These are phyloP conservation scores for Ophiostoma sp. DNA, from an alignment of 2,329 filamentous ascomycete species.

Conservation along the genomic window DNA sequence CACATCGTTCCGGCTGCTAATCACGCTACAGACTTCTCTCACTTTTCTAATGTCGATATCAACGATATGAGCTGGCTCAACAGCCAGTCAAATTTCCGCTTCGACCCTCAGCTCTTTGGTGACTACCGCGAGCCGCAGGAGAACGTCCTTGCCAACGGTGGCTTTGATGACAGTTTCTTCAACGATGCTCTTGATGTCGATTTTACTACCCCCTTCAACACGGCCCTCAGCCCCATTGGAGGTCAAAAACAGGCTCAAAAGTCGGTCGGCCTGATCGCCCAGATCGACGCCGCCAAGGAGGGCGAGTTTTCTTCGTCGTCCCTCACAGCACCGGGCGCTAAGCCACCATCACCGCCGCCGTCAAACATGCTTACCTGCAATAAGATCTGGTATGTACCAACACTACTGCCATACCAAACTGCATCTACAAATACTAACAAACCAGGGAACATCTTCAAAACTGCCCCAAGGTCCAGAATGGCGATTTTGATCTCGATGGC, in stretches of 20 bases:
- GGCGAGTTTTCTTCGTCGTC: constrained; percentile 42
- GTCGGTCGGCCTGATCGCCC: constrained; percentile 63
- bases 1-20: neutral
- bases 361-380: constrained; percentile 70
- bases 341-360: constrained; percentile 48
- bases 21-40: constrained; percentile 32
- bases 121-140: constrained; percentile 89
- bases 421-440: constrained; percentile 21
- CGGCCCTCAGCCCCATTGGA: constrained; percentile 43
- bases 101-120: constrained; percentile 86
- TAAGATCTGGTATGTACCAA: constrained; percentile 75
- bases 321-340: constrained; percentile 26
- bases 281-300: constrained; percentile 71
- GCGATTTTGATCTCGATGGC: constrained; percentile 88
- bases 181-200: constrained; percentile 77
- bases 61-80: constrained; percentile 67
- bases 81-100: constrained; percentile 76
- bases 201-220: constrained; percentile 76
- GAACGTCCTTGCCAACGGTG: constrained; percentile 62
- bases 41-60: constrained; percentile 43
- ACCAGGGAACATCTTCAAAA: constrained; percentile 81
- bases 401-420: too few species aligned
- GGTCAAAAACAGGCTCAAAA: constrained; percentile 45
- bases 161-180: constrained; percentile 65
- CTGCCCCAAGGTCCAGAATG: constrained; percentile 80